A percentile compares a stretch with the other conserved stretches of the same genome.
Evolutionary conservation across 73 alveolate species (phyloP).

Genomic region (Tetrahymena borealis): DNA sequence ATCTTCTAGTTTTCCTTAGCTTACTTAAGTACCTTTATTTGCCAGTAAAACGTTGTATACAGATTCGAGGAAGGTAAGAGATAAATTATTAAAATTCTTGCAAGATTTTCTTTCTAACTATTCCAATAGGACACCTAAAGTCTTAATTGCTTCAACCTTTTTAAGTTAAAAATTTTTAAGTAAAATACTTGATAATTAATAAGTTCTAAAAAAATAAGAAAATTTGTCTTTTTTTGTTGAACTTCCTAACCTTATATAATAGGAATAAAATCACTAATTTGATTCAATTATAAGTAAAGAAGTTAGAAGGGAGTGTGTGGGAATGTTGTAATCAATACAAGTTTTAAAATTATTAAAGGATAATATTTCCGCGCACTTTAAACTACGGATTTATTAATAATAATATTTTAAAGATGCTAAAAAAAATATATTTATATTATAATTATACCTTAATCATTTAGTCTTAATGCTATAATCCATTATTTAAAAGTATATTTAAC

Average conservation of each 20-base stretch:
- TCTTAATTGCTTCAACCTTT: not conserved
- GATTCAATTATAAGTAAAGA: no score
- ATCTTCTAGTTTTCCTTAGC: not conserved
- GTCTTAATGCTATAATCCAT: not conserved
- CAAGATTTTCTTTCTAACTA: not conserved
- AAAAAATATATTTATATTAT: no score
- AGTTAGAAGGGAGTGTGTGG: no score
- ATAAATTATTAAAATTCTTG: not conserved
- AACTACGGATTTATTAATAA: no score
- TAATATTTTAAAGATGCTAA: no score
- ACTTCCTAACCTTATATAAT: no score
- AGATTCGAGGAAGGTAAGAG: not conserved
- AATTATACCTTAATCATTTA: not conserved
- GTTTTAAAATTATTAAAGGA: no score
- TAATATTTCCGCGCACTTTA: no score
- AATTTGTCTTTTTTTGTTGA: no score
- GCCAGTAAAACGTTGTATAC: not conserved
- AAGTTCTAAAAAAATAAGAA: no score
- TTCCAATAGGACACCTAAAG: not conserved
- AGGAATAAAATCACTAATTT: no score
- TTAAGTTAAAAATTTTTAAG: not conserved
- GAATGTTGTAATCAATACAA: no score
- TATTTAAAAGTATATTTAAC: not conserved
- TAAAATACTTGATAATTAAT: not conserved
- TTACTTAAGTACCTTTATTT: not conserved